phyloP scores from a whole-genome alignment of 2,329 filamentous ascomycete species.

The Grosmannia huntii region DNA sequence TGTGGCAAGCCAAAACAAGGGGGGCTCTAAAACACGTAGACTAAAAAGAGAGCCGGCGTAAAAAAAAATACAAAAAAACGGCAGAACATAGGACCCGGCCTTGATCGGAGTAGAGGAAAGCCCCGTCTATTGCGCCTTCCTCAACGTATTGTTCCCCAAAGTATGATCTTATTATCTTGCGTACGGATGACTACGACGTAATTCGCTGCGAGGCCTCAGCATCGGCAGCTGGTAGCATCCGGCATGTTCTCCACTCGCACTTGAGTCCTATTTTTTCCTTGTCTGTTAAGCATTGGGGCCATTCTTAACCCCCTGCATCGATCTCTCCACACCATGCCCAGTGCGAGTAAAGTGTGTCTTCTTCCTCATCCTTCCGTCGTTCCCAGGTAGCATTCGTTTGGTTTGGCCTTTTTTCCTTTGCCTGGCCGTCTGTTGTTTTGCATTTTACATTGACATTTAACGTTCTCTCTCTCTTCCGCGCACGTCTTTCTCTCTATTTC shows the following conservation, averaged over 20 bases:
- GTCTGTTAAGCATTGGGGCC: background rate
- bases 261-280: background rate
- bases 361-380: background rate
- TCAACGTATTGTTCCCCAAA: background rate
- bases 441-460: background rate
- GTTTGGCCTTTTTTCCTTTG: background rate
- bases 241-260: background rate
- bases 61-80: background rate
- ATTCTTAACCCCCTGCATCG: conserved; percentile 1
- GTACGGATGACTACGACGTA: too few species aligned
- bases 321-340: conserved; percentile 1
- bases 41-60: background rate
- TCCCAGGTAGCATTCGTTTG: conserved; percentile 1
- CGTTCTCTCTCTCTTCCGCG: too few species aligned
- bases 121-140: background rate
- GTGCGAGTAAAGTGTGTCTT: background rate
- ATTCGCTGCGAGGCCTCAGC: background rate
- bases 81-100: background rate
- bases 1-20: background rate
- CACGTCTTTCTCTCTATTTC: background rate
- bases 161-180: background rate
- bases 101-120: background rate
- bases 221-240: background rate
- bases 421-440: background rate
- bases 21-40: background rate